Percentiles rank a stretch among this genome's conserved stretches.
Evolutionary conservation across 192 early-diverging fungal genomes (phyloP).

Genomic region (Coemansia sp.): DNA sequence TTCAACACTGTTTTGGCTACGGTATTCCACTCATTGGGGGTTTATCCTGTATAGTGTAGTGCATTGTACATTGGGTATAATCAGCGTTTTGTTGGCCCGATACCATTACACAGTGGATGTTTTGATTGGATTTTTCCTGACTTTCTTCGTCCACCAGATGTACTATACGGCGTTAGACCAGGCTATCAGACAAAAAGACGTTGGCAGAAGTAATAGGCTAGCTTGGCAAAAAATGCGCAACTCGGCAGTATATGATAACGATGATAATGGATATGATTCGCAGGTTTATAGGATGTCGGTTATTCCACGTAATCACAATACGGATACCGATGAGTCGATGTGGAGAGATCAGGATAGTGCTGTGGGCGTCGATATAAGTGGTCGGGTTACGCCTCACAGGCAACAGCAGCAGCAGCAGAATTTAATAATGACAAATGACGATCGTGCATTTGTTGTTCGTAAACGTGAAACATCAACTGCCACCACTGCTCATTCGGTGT

Average conservation of each 20-base stretch:
- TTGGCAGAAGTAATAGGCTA: not conserved
- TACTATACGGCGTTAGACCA: conserved; percentile 57
- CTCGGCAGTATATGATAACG: not conserved
- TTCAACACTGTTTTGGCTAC: conserved; percentile 59
- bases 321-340: not conserved
- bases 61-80: conserved; percentile 45
- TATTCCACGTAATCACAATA: not conserved
- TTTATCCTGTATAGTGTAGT: conserved; percentile 46
- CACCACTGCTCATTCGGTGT: conserved; percentile 13
- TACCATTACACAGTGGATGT: conserved; percentile 69
- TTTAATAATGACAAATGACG: not conserved
- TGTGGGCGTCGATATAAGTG: conserved; percentile 25
- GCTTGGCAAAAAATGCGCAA: conserved; percentile 11
- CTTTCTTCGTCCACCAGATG: conserved; percentile 57
- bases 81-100: conserved; percentile 57
- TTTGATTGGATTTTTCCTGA: conserved; percentile 59
- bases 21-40: conserved; percentile 55
- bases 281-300: conserved; percentile 25
- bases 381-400: conserved; percentile 1
- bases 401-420: not conserved
- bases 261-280: not conserved
- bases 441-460: conserved; percentile 15
- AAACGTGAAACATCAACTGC: conserved; percentile 34
- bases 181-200: conserved; percentile 14
- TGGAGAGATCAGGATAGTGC: conserved; percentile 44